phyloP scores from a whole-genome alignment of 1,284 basidiomycete genomes.

The Pulchroboletus neoregius region DNA sequence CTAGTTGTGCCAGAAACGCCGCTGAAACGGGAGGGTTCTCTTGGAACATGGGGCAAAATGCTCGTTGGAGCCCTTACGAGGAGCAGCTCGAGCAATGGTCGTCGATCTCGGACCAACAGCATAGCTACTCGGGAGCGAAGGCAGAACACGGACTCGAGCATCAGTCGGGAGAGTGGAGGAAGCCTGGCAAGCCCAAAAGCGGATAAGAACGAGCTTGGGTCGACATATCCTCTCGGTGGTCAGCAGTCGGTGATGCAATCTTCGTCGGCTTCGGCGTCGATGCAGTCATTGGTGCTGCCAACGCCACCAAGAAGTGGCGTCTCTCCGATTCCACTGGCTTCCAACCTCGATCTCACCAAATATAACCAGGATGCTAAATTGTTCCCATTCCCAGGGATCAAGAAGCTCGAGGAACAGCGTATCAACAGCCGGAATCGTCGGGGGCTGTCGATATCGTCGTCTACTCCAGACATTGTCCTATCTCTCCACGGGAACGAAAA shows the following conservation, averaged over 20 bases:
- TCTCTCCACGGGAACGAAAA: slow-evolving; percentile 44
- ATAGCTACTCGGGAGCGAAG: slow-evolving; percentile 59
- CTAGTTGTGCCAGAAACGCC: slow-evolving; percentile 43
- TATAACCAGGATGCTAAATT: slow-evolving; percentile 74
- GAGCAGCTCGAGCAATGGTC: slow-evolving; percentile 58
- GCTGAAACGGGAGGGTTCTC: slow-evolving; percentile 53
- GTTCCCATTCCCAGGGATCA: slow-evolving; percentile 85
- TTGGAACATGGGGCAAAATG: slow-evolving; percentile 62
- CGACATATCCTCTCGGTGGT: slow-evolving; percentile 39
- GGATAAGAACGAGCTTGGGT: slow-evolving; percentile 47
- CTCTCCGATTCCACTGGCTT: slow-evolving; percentile 68
- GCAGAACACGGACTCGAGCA: slow-evolving; percentile 64
- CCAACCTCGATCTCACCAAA: slow-evolving; percentile 53
- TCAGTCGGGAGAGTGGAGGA: slow-evolving; percentile 71
- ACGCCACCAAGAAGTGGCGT: slow-evolving; percentile 50
- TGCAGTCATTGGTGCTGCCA: slow-evolving; percentile 54
- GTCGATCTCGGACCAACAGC: slow-evolving; percentile 75
- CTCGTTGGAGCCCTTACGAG: slow-evolving; percentile 39
- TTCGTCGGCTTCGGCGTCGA: slow-evolving; percentile 62
- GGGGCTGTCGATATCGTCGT: slow-evolving; percentile 50
- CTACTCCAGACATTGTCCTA: slow-evolving; percentile 59
- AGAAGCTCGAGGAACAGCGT: slow-evolving; percentile 68
- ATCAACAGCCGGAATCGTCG: slow-evolving; percentile 48
- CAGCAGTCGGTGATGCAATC: slow-evolving; percentile 52
- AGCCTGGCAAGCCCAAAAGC: slow-evolving; percentile 59